phyloP scores from a whole-genome alignment of 192 early-diverging fungal genomes.

The Coemansia sp. region DNA sequence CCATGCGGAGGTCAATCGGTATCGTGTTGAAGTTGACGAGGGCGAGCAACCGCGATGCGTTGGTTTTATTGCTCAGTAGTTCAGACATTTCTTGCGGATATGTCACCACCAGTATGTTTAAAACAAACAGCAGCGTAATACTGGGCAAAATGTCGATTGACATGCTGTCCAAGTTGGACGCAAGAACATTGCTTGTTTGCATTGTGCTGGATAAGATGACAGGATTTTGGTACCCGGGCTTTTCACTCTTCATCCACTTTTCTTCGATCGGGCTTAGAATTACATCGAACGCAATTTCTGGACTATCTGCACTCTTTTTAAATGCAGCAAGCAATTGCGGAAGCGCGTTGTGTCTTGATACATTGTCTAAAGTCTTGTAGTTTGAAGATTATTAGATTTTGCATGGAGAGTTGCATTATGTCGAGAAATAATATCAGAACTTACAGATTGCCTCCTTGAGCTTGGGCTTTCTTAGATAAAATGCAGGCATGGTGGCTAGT shows the following conservation, averaged over 20 bases:
- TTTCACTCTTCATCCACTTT: slow-evolving; percentile 12
- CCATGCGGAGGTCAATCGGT: slow-evolving; percentile 26
- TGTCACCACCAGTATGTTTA: slow-evolving; percentile 26
- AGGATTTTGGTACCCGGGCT: slow-evolving; percentile 3
- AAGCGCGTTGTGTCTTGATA: background rate
- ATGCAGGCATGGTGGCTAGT: slow-evolving; percentile 9
- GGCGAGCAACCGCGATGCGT: slow-evolving; percentile 12
- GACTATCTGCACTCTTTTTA: background rate
- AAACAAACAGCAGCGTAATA: slow-evolving; percentile 18
- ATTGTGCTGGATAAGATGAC: background rate
- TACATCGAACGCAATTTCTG: slow-evolving; percentile 7
- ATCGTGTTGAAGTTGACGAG: slow-evolving; percentile 1
- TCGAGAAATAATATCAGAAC: background rate
- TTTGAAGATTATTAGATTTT: background rate
- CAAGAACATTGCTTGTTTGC: background rate
- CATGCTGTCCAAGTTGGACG: background rate
- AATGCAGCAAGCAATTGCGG: background rate
- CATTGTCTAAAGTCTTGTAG: background rate
- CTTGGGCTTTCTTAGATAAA: slow-evolving; percentile 13
- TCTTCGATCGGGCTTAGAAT: slow-evolving; percentile 17
- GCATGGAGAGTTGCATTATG: background rate
- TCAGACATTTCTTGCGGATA: slow-evolving; percentile 19
- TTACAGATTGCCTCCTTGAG: slow-evolving; percentile 15
- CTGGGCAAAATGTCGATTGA: slow-evolving; percentile 3
- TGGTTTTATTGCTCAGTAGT: slow-evolving; percentile 2